Evolutionary conservation across 108 stramenopile species (phyloP).

Genomic region (Cyclotella kingstonii): DNA sequence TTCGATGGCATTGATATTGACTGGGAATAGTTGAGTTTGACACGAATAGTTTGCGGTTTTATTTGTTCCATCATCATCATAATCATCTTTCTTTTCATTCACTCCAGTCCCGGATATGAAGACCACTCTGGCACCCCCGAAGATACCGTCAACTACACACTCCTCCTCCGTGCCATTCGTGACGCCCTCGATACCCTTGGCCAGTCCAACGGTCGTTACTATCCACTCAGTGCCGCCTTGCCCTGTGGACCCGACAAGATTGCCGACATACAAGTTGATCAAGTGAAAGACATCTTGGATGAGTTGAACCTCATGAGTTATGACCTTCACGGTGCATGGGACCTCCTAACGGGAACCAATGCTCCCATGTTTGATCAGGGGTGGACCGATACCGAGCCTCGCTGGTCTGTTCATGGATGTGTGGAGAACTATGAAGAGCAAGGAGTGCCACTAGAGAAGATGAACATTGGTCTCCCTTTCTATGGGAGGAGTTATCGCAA

Average conservation of each 20-base stretch:
- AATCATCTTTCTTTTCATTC: no score
- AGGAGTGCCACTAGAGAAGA: constrained; percentile 13
- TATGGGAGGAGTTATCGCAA: constrained; percentile 31
- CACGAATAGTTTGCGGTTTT: no score
- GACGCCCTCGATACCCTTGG: constrained; percentile 11
- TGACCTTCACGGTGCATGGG: constrained; percentile 43
- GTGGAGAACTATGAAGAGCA: constrained; percentile 12
- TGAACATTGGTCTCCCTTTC: constrained; percentile 35
- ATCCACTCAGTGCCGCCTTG: constrained; percentile 30
- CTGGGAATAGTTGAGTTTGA: no score
- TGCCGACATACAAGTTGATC: constrained; percentile 19
- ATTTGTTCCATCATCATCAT: no score
- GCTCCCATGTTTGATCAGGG: constrained; percentile 43
- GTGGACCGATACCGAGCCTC: constrained; percentile 16
- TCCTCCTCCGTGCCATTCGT: constrained; percentile 31
- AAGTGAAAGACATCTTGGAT: constrained; percentile 15
- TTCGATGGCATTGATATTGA: constrained; percentile 39
- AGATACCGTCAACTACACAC: constrained; percentile 33
- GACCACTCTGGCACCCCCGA: constrained; percentile 38
- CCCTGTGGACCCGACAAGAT: constrained; percentile 40
- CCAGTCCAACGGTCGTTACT: background rate
- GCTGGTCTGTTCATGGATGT: constrained; percentile 36
- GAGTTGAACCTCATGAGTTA: constrained; percentile 38
- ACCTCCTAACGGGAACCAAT: constrained; percentile 25
- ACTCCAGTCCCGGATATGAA: constrained; percentile 36